These are phyloP conservation scores for Geotrichum macrosporum DNA, from an alignment of 1,139 yeast genomes.

Conservation along the genomic window DNA sequence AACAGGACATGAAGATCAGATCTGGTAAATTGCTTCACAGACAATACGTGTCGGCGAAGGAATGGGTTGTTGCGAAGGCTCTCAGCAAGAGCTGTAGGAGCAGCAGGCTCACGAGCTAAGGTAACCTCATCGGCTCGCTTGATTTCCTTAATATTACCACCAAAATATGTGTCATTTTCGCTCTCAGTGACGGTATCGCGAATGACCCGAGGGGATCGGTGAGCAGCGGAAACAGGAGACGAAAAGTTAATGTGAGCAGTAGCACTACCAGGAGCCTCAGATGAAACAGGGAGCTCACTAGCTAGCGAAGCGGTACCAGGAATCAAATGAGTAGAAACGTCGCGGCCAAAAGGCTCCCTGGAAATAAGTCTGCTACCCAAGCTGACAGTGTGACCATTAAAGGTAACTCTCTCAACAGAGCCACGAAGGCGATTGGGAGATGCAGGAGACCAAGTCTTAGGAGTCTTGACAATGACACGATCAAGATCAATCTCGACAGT, in stretches of 20 bases:
- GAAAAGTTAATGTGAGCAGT: slow-evolving; percentile 41
- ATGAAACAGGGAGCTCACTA: slow-evolving; percentile 19
- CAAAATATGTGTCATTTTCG: slow-evolving; percentile 35
- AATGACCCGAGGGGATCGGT: slow-evolving; percentile 16
- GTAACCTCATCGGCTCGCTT: slow-evolving; percentile 24
- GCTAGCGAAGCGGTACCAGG: slow-evolving; percentile 23
- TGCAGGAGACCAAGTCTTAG: slow-evolving; percentile 49
- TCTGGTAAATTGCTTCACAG: slow-evolving; percentile 83
- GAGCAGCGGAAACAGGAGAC: slow-evolving; percentile 12
- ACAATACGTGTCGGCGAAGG: slow-evolving; percentile 78
- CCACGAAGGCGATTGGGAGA: slow-evolving; percentile 56
- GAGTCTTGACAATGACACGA: slow-evolving; percentile 49
- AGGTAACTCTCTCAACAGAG: slow-evolving; percentile 80
- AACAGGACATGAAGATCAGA: slow-evolving; percentile 86
- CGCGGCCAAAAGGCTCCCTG: slow-evolving; percentile 54
- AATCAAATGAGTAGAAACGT: slow-evolving; percentile 31
- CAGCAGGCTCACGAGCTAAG: slow-evolving; percentile 51
- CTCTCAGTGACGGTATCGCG: slow-evolving; percentile 35
- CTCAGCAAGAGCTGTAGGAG: slow-evolving; percentile 69
- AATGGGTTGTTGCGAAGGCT: slow-evolving; percentile 85
- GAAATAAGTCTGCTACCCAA: slow-evolving; percentile 73
- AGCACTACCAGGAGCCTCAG: slow-evolving; percentile 21
- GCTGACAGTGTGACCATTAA: slow-evolving; percentile 73
- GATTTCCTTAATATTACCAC: slow-evolving; percentile 33
- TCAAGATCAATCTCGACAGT: slow-evolving; percentile 79